phyloP scores from a whole-genome alignment of 441 rosid species.

The Erodium trifolium region DNA sequence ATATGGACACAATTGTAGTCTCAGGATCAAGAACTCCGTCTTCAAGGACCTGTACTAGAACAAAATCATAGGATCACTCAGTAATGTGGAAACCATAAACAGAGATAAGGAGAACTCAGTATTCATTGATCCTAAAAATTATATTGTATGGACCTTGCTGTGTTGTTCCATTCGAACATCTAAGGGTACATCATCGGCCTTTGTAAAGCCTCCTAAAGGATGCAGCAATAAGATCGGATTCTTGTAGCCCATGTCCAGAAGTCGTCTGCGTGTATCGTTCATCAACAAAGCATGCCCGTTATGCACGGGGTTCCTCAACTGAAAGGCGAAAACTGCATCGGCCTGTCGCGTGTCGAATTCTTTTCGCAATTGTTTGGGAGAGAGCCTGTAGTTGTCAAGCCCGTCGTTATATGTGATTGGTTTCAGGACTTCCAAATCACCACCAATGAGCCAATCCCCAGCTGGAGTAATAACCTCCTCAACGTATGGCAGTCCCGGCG shows the following conservation, averaged over 20 bases:
- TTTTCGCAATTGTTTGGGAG: constrained; percentile 63
- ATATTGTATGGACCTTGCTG: constrained; percentile 48
- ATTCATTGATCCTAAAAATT: too few species aligned
- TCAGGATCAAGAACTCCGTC: constrained; percentile 45
- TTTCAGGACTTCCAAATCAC: constrained; percentile 74
- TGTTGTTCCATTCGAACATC: constrained; percentile 93
- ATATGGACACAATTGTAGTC: constrained; percentile 65
- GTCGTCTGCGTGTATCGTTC: constrained; percentile 80
- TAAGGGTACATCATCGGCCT: constrained; percentile 92
- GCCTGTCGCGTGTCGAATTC: constrained; percentile 73
- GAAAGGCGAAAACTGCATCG: constrained; percentile 96
- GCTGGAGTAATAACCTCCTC: constrained; percentile 55
- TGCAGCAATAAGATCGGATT: constrained; percentile 88
- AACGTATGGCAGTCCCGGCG: constrained; percentile 76
- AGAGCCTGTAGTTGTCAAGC: constrained; percentile 73
- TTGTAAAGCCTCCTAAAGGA: constrained; percentile 89
- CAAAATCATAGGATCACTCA: not conserved
- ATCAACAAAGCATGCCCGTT: constrained; percentile 89
- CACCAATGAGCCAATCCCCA: constrained; percentile 94
- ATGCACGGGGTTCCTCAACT: constrained; percentile 92
- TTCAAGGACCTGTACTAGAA: constrained; percentile 59
- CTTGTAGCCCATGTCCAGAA: constrained; percentile 87
- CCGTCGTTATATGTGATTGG: constrained; percentile 80
- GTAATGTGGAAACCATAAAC: too few species aligned
- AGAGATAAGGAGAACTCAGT: too few species aligned